Evolutionary conservation across 1,284 basidiomycete species (phyloP).

Genomic region (Boletus calvinii): DNA sequence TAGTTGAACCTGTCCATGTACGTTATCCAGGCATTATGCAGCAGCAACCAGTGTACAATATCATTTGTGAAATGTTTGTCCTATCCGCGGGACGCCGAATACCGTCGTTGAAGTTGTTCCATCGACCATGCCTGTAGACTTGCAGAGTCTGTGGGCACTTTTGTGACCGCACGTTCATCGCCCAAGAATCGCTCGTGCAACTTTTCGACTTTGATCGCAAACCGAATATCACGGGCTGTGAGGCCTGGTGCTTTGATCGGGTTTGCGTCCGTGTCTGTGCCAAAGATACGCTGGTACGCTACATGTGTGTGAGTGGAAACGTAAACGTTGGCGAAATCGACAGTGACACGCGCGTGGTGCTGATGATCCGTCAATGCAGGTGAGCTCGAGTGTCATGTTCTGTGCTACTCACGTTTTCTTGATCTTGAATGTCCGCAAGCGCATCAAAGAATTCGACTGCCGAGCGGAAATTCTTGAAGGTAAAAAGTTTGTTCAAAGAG

Average conservation of each 20-base stretch:
- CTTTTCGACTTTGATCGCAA: slow-evolving; percentile 37
- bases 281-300: slow-evolving; percentile 27
- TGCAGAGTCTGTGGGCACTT: slow-evolving; percentile 13
- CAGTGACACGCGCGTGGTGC: slow-evolving; percentile 31
- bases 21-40: slow-evolving; percentile 2
- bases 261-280: slow-evolving; percentile 11
- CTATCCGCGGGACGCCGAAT: slow-evolving; percentile 11
- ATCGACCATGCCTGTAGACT: slow-evolving; percentile 26
- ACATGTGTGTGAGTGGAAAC: slow-evolving; percentile 37
- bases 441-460: slow-evolving; percentile 32
- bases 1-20: slow-evolving; percentile 4
- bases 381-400: not conserved
- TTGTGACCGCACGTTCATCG: slow-evolving; percentile 25
- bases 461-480: slow-evolving; percentile 23
- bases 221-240: slow-evolving; percentile 53
- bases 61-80: not conserved
- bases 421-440: slow-evolving; percentile 27
- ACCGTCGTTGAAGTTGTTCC: slow-evolving; percentile 26
- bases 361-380: slow-evolving; percentile 11
- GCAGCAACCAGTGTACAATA: slow-evolving; percentile 1
- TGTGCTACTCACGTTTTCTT: slow-evolving; percentile 34
- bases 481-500: slow-evolving; percentile 29
- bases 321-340: slow-evolving; percentile 32
- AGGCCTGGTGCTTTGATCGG: slow-evolving; percentile 39
- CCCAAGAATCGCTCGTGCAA: slow-evolving; percentile 28